These are phyloP conservation scores for Apiospora saccharicola DNA, from an alignment of 2,329 filamentous ascomycete genomes.

Conservation along the genomic window DNA sequence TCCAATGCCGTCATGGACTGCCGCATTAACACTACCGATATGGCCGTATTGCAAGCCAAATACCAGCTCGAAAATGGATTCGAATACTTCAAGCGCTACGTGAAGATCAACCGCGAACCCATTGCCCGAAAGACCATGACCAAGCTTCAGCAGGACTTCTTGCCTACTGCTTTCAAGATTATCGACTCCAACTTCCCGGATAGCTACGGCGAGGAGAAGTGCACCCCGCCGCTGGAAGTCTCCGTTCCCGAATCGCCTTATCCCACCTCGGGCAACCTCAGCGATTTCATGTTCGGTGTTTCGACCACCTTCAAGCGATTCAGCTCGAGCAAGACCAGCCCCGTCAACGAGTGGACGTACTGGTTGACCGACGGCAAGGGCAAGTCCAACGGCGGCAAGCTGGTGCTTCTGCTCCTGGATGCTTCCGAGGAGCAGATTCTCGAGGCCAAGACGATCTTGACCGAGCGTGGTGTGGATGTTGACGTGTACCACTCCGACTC, in stretches of 20 bases:
- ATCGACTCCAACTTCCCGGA: slow-evolving; percentile 55
- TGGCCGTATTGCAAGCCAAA: slow-evolving; percentile 53
- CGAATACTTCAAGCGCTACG: slow-evolving; percentile 64
- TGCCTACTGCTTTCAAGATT: slow-evolving; percentile 54
- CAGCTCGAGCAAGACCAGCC: slow-evolving; percentile 57
- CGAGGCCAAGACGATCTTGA: slow-evolving; percentile 55
- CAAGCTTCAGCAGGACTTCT: slow-evolving; percentile 55
- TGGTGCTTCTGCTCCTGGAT: slow-evolving; percentile 62
- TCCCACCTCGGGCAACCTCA: slow-evolving; percentile 59
- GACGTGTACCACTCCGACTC: slow-evolving; percentile 64
- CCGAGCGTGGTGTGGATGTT: slow-evolving; percentile 60
- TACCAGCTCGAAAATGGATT: slow-evolving; percentile 58
- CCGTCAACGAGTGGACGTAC: slow-evolving; percentile 66
- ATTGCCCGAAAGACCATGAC: slow-evolving; percentile 60
- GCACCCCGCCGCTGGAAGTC: slow-evolving; percentile 58
- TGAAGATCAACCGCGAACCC: slow-evolving; percentile 58
- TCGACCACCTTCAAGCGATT: slow-evolving; percentile 65
- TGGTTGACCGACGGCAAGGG: slow-evolving; percentile 66
- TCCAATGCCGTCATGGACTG: slow-evolving; percentile 55
- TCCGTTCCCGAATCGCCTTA: slow-evolving; percentile 58
- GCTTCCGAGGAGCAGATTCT: slow-evolving; percentile 59
- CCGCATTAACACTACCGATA: slow-evolving; percentile 54
- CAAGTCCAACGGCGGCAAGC: slow-evolving; percentile 63
- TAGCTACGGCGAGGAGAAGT: slow-evolving; percentile 50
- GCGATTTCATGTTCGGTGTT: slow-evolving; percentile 66